A percentile compares a stretch with the other conserved stretches of the same genome.
Evolutionary conservation across 2,329 filamentous ascomycete genomes (phyloP).

Genomic region (Neurospora crassa): DNA sequence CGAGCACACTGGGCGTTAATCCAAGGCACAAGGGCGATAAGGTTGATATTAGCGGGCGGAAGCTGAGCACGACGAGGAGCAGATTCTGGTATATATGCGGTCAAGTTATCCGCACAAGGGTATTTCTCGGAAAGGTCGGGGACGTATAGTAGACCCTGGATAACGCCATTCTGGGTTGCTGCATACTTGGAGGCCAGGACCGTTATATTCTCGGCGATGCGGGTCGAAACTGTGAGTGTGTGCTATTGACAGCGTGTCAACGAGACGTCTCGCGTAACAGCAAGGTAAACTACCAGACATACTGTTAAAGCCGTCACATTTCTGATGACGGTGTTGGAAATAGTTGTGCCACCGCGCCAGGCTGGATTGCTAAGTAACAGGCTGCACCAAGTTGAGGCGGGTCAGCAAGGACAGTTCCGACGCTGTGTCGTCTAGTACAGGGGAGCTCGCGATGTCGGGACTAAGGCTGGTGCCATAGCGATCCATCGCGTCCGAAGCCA

Average conservation of each 20-base stretch:
- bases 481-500: neutral
- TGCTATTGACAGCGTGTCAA: slow-evolving; percentile 18
- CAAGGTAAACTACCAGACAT: slow-evolving; percentile 21
- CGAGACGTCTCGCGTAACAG: neutral
- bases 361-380: slow-evolving; percentile 52
- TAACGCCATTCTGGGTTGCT: slow-evolving; percentile 46
- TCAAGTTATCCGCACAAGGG: slow-evolving; percentile 53
- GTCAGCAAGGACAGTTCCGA: neutral
- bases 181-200: slow-evolving; percentile 65
- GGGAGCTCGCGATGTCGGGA: neutral
- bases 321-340: slow-evolving; percentile 43
- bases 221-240: slow-evolving; percentile 43
- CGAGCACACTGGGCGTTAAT: slow-evolving; percentile 62
- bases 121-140: slow-evolving; percentile 54
- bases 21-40: slow-evolving; percentile 84
- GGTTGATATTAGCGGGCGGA: slow-evolving; percentile 56
- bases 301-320: slow-evolving; percentile 50
- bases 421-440: neutral
- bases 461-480: neutral
- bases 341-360: slow-evolving; percentile 38
- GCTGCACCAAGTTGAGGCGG: slow-evolving; percentile 24
- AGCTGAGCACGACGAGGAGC: slow-evolving; percentile 66
- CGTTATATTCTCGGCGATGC: slow-evolving; percentile 51
- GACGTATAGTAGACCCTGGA: slow-evolving; percentile 77
- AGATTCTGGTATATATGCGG: slow-evolving; percentile 61